Conservation (phyloP, 2,329 filamentous ascomycete genomes). For the Fusarium sp. region DNA sequence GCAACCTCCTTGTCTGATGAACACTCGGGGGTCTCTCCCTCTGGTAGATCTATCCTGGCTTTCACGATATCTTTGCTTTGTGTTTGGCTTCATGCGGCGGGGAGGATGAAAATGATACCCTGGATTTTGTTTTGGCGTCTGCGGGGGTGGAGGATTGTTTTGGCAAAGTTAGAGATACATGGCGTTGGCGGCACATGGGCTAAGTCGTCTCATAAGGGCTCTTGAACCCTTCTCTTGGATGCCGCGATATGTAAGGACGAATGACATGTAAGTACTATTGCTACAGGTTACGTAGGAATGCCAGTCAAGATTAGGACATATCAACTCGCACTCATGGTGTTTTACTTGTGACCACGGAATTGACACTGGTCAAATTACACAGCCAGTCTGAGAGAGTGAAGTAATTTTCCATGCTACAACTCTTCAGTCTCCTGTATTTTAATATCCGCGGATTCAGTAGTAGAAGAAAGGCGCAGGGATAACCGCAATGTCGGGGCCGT, state of each 20-base stretch:
- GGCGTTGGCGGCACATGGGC: background rate
- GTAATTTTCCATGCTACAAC: too few relatives aligned
- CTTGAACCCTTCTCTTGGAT: background rate
- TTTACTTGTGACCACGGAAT: background rate
- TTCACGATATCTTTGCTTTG: background rate
- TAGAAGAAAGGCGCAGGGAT: background rate
- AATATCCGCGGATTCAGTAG: background rate
- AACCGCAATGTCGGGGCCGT: background rate
- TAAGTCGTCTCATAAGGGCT: background rate
- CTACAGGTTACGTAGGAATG: slow-evolving; percentile 20
- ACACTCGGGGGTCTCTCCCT: background rate
- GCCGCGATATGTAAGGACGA: background rate
- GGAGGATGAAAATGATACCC: slow-evolving; percentile 33
- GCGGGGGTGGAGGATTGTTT: slow-evolving; percentile 1
- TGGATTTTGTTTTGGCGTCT: slow-evolving; percentile 28
- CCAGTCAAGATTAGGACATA: background rate
- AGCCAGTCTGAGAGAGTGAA: background rate
- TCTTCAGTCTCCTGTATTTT: too few relatives aligned
- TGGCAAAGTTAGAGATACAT: background rate
- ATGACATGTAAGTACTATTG: background rate
- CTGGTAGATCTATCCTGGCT: background rate
- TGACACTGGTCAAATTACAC: background rate
- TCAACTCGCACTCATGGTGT: background rate
- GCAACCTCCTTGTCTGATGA: slow-evolving; percentile 46
- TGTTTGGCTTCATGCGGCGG: slow-evolving; percentile 1